Evolutionary conservation across 176 grass and related monocot species (phyloP), one percentile per base, ranked within the genome.

Genomic region (Thalia dealbata): DNA sequence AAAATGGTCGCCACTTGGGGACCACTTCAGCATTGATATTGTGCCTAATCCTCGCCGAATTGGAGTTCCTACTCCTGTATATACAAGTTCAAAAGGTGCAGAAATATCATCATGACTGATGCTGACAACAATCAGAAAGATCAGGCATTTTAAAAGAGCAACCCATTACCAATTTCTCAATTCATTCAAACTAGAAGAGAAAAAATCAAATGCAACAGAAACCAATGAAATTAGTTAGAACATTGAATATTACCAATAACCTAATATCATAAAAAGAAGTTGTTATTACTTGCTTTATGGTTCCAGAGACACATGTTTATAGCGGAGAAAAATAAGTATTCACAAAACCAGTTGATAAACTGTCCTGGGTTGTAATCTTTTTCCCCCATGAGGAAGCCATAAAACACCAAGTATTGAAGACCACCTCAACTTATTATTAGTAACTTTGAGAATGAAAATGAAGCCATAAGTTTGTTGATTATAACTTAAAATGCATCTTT

Each of bases 1-100:
- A 66, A 92, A 77, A 75, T 92, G 90, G 82, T 97, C 93, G 80
- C 93, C 93, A 79, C 73, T 81, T 77, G 93, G 89, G 76, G 93
- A 97, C 93, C 93, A 97, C 74, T 75, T 88, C 25, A 97, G 71
- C 52, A 88, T 72, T 74, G 93, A 97, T 78, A 92, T 82, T 61
- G 42, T 85, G 41, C 89, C 88, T 78, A 97, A 86, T 81, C 95
- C 87, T 1, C 95, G 89, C 43, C 87, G 80, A 78, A 97, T 92
- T 77, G 89, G 87, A 82, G 84, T 86, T 81, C 90, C 90, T 71
- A 79, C 61, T 54, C 95, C 95, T 97, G 74, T 16, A 85, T 35
- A 65, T 21, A 24, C 23, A 61, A 27, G 29, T 50, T 78, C 35
- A 10, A 25, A 69, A 58, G 22, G 1, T 28, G 7, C 15, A 59